Evolutionary conservation across 805 yeast species (phyloP), one percentile per base, ranked within the genome.

Genomic region (Candida germanica): DNA sequence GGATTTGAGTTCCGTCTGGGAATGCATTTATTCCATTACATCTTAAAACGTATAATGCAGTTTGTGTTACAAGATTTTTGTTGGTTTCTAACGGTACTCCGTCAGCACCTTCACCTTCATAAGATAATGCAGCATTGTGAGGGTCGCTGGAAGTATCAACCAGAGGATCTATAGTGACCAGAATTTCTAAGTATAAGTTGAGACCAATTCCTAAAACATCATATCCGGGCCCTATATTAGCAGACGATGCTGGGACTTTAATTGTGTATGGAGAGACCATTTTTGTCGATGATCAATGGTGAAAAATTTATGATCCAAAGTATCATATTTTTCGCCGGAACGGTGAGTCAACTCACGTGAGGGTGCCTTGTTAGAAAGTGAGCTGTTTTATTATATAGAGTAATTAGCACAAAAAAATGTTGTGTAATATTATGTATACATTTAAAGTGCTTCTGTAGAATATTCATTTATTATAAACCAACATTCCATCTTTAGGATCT

Each of bases 151-250:
- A 65, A 3, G 85, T 71, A 30, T 64, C 64, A 5, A 47, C 43
- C 3, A 61, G 40, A 6, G 77, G 54, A 56, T 87, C 93, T 27
- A 86, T 67, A 7, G 67, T 60, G 20, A 88, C 96, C 3, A 71
- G 67, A 39, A 93, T 69, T 35, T 81, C 83, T 38, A 93, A 68
- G 53, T 66, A 87, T 33, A 88, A 65, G 43, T 83, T 74, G 46
- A 93, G 71, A 30, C 96, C 96, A 26, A 93, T 82, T 16, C 98
- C 98, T 34, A 93, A 66, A 5, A 93, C 98, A 61, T 93, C 98
- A 55, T 91, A 93, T 1, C 98, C 98, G 7, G 98, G 98, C 6
- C 98, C 98, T 35, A 93, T 91, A 53, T 93, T 93, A 53, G 98
- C 98, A 33, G 95, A 85, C 4, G 98, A 89, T 5, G 98, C 96